Base-by-base conservation (phyloP, 305 asterid genomes). In the Rubia peregrina region DNA sequence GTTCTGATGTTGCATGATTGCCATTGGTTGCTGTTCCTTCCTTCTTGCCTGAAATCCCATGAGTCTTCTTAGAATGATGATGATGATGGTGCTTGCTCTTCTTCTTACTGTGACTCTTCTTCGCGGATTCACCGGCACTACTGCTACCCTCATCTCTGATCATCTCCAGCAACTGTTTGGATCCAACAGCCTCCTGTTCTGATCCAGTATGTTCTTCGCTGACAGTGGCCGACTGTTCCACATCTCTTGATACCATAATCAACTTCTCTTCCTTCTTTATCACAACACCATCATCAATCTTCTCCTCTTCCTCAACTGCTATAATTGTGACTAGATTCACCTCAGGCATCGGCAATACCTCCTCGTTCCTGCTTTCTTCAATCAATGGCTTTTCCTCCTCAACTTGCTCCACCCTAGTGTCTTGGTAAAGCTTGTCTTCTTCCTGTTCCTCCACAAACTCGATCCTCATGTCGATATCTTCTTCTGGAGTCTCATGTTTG, bases 71-170 rank as follows among this genome's bases (percentile, higher is more conserved):
- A 21, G 69, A 33, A 40, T 64, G 55, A 21, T 68, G 61, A 22
- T 57, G 62, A 19, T 57, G 62, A 21, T 51, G 59, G 14, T 51
- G 59, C 59, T 51, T 51, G 59, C 22, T 51, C 73, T 67, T 65
- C 21, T 68, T 77, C 57, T 81, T 78, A 51, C 79, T 76, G 74
- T 55, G 55, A 13, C 68, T 77, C 48, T 78, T 75, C 53, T 75
- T 70, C 40, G 9, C 53, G 19, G 76, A 46, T 17, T 70, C 76
- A 22, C 49, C 68, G 8, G 62, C 44, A 42, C 11, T 51, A 51
- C 59, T 51, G 10, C 59, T 13, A 30, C 56, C 73, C 66, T 72
- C 75, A 57, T 75, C 74, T 51, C 30, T 51, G 43, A 55, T 69
- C 21, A 69, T 72, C 42, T 69, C 72, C 46, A 48, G 57, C 53